Conservation (phyloP, 129 eudicot genomes). For the Pseudognaphalium luteoalbum region DNA sequence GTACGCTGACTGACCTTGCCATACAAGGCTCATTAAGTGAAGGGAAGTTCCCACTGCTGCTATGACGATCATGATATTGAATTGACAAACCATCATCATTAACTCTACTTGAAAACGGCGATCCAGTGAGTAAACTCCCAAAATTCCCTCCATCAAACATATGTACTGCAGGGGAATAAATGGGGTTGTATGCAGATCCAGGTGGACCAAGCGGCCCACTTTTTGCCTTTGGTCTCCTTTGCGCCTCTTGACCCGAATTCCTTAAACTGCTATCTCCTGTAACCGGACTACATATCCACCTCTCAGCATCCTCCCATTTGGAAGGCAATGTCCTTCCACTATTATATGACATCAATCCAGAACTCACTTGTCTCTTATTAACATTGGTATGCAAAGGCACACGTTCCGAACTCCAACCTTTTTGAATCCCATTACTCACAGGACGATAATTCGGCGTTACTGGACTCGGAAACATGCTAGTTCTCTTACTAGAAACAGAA, state of each 20-base stretch:
- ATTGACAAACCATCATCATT: slow-evolving; percentile 42
- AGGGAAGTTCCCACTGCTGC: slow-evolving; percentile 45
- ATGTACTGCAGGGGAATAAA: slow-evolving; percentile 76
- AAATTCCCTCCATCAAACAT: slow-evolving; percentile 56
- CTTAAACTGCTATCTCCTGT: slow-evolving; percentile 49
- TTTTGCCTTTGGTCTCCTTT: slow-evolving; percentile 71
- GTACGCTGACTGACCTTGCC: slow-evolving; percentile 87
- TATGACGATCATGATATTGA: slow-evolving; percentile 32
- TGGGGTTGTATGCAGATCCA: slow-evolving; percentile 62
- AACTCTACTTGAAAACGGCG: slow-evolving; percentile 72
- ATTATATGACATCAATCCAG: slow-evolving; percentile 62
- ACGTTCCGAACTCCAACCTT: slow-evolving; percentile 97
- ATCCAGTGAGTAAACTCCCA: slow-evolving; percentile 51
- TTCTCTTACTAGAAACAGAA: slow-evolving; percentile 39
- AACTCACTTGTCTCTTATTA: slow-evolving; percentile 48
- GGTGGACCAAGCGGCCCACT: slow-evolving; percentile 97
- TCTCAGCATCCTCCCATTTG: slow-evolving; percentile 98
- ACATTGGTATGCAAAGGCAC: slow-evolving; percentile 57
- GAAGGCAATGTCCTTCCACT: slow-evolving; percentile 85
- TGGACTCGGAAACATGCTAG: slow-evolving; percentile 74
- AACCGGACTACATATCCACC: slow-evolving; percentile 93
- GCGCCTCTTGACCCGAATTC: slow-evolving; percentile 55
- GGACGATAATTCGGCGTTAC: slow-evolving; percentile 78
- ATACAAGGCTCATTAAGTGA: slow-evolving; percentile 70
- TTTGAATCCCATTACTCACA: slow-evolving; percentile 49